A percentile compares a stretch with the other conserved stretches of the same genome.
Conservation (phyloP, 768 basidiomycete genomes). For the Porphyrellus cyaneotinctus region DNA sequence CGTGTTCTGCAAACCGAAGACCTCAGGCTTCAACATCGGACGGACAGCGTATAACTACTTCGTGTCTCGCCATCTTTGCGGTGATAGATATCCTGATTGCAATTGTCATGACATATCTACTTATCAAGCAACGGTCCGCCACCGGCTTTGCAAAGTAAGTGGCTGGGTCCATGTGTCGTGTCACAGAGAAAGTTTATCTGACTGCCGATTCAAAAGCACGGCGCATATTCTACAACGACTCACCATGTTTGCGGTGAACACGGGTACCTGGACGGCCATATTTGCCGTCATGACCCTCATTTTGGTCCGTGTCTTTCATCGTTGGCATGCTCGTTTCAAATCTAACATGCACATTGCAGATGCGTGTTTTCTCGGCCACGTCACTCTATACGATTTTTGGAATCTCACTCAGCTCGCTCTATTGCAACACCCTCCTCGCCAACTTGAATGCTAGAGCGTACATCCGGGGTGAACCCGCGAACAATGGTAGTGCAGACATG, state of each 20-base stretch:
- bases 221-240: conserved; percentile 6
- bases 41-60: background rate
- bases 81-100: conserved; percentile 7
- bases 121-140: background rate
- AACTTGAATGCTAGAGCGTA: conserved; percentile 13
- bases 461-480: background rate
- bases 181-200: background rate
- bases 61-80: background rate
- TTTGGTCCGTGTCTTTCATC: conserved; percentile 4
- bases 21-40: background rate
- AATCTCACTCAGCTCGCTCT: conserved; percentile 7
- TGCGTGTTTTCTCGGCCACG: background rate
- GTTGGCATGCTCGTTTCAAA: background rate
- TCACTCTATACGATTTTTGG: background rate
- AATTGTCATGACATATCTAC: conserved; percentile 7
- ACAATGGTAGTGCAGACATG: background rate
- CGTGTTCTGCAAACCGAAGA: background rate
- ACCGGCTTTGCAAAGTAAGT: background rate
- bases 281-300: conserved; percentile 17
- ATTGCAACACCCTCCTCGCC: conserved; percentile 17
- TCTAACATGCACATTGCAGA: background rate
- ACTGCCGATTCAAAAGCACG: conserved; percentile 1
- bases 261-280: conserved; percentile 47
- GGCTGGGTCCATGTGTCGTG: too few relatives aligned
- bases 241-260: conserved; percentile 1